Conservation (phyloP, 2,329 filamentous ascomycete species). For the Aspergillus transmontanensis region DNA sequence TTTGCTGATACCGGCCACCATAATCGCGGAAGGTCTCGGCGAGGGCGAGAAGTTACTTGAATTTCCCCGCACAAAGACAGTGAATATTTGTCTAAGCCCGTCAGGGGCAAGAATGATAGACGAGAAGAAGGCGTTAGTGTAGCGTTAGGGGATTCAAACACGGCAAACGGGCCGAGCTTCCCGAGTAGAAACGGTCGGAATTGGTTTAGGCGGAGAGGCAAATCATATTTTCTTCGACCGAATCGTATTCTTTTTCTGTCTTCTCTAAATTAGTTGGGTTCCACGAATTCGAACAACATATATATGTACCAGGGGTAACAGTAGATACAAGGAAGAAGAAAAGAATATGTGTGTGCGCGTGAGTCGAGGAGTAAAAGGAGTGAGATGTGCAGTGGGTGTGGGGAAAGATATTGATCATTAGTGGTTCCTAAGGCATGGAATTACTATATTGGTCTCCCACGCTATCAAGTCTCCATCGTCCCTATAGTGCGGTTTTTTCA, state of each 20-base stretch:
- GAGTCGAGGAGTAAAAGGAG: constrained; percentile 5
- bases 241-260: not conserved
- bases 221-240: constrained; percentile 21
- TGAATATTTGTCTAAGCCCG: not conserved
- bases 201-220: constrained; percentile 13
- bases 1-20: constrained; percentile 82
- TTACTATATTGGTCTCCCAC: not conserved
- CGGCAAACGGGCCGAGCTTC: constrained; percentile 20
- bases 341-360: not conserved
- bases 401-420: constrained; percentile 10
- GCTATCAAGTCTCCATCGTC: not conserved
- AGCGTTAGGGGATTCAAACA: constrained; percentile 11
- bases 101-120: constrained; percentile 14
- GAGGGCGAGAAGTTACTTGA: not conserved
- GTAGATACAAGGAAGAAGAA: not conserved
- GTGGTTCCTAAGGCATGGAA: not conserved
- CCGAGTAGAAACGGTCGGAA: constrained; percentile 11
- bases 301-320: not conserved
- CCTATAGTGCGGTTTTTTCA: not conserved
- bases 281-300: constrained; percentile 19
- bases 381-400: constrained; percentile 12
- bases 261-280: not conserved
- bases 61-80: constrained; percentile 1
- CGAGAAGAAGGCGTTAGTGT: constrained; percentile 17
- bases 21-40: constrained; percentile 39